These are phyloP conservation scores for Lachnellula cervina DNA, from an alignment of 2,329 filamentous ascomycete species.

Conservation along the genomic window DNA sequence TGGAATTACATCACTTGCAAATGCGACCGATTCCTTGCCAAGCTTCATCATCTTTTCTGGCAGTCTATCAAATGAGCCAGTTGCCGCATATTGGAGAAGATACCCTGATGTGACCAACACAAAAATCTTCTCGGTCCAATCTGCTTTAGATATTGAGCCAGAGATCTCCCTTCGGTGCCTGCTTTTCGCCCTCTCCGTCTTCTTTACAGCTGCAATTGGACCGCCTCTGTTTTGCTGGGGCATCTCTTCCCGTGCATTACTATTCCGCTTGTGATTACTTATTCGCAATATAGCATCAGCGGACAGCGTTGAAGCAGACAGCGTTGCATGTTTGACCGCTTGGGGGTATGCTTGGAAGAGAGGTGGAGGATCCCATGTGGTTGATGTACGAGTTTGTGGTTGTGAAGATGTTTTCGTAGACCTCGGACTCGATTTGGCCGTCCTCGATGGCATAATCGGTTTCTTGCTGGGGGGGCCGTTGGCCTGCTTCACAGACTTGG, in stretches of 20 bases:
- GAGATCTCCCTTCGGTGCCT: slow-evolving; percentile 33
- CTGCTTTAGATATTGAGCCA: slow-evolving; percentile 40
- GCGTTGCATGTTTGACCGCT: slow-evolving; percentile 67
- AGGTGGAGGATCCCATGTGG: slow-evolving; percentile 63
- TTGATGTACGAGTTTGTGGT: slow-evolving; percentile 17
- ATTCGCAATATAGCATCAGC: slow-evolving; percentile 65
- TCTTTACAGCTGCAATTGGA: slow-evolving; percentile 20
- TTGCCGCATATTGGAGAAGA: slow-evolving; percentile 67
- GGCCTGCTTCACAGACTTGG: slow-evolving; percentile 19
- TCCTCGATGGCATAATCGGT: slow-evolving; percentile 5
- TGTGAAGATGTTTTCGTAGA: slow-evolving; percentile 16
- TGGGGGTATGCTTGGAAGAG: slow-evolving; percentile 86
- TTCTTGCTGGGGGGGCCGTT: slow-evolving; percentile 10
- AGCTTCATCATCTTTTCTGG: slow-evolving; percentile 72
- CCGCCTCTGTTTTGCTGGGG: slow-evolving; percentile 23
- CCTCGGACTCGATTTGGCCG: slow-evolving; percentile 16
- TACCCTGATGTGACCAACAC: slow-evolving; percentile 65
- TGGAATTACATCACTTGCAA: slow-evolving; percentile 74
- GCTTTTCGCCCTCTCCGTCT: slow-evolving; percentile 41
- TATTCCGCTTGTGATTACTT: slow-evolving; percentile 47
- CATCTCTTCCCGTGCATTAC: slow-evolving; percentile 36
- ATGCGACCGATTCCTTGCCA: slow-evolving; percentile 70
- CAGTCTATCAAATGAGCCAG: slow-evolving; percentile 64
- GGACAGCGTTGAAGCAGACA: slow-evolving; percentile 63
- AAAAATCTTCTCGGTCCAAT: slow-evolving; percentile 69